Base-by-base conservation (phyloP, 139 green algal genomes). In the Closterium sp. region DNA sequence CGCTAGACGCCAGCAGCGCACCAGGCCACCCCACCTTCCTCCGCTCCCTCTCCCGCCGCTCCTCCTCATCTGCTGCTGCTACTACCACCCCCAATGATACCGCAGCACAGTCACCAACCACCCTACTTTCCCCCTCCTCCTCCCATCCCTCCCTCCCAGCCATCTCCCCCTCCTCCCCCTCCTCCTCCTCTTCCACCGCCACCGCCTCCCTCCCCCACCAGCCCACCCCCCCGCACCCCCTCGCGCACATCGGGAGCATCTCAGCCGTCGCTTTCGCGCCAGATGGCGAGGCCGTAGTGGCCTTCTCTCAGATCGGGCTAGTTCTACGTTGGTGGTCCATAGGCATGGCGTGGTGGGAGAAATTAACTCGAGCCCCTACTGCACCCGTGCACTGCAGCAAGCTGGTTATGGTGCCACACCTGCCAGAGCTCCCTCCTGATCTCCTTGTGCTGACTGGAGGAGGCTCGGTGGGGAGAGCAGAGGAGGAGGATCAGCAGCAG, bases 291-390 rank as follows among this genome's bases (percentile, higher is more conserved):
- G 86, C 73, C 70, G 31, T 93, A 21, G 87, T 87, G 27, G 91
- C 91, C 17, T 93, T 91, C 86, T 93, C 91, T 0, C 91, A 91
- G 42, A 30, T 31, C 13, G 86, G 86, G 3, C 45, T 91, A 24
- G 86, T 91, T 1, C 32, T 93, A 0, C 17, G 91, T 3, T 93
- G 91, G 91, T 93, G 91, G 91, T 91, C 86, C 19, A 88, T 93
- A 22, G 86, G 86, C 24, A 73, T 86, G 31, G 30, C 70, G 29
- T 93, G 91, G 91, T 93, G 91, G 91, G 86, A 91, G 85, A 93
- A 93, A 28, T 17, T 91, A 27, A 31, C 31, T 24, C 7, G 86
- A 10, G 34, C 31, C 2, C 38, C 28, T 9, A 38, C 84, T 4
- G 28, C 84, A 29, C 84, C 84, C 17, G 70, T 91, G 86, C 86